These are phyloP conservation scores for Coccomyxa sp. DNA, from an alignment of 139 green algal species.

Conservation along the genomic window DNA sequence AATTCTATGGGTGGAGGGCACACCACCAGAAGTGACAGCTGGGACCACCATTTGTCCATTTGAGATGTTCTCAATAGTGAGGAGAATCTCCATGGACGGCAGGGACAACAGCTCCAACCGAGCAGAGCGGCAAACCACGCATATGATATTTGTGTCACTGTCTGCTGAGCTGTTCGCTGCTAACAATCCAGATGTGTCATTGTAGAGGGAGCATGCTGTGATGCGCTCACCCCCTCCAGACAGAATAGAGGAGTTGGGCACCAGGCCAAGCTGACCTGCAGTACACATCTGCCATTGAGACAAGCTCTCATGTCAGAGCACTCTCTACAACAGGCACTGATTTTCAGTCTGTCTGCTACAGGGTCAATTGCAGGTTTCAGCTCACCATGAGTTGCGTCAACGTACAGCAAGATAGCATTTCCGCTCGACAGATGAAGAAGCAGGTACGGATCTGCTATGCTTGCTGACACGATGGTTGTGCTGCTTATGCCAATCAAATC, in stretches of 20 bases:
- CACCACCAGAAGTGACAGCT: too few species aligned
- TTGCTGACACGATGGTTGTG: constrained; percentile 30
- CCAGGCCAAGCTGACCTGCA: too few species aligned
- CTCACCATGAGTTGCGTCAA: constrained; percentile 10
- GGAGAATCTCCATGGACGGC: background rate
- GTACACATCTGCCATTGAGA: too few species aligned
- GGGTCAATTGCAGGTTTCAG: background rate
- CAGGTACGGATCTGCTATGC: constrained; percentile 58
- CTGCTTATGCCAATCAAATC: constrained; percentile 36
- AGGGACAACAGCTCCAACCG: constrained; percentile 1
- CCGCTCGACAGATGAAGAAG: constrained; percentile 58
- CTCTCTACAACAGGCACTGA: too few species aligned
- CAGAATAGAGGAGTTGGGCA: too few species aligned
- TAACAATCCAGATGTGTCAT: constrained; percentile 52
- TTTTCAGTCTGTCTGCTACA: too few species aligned
- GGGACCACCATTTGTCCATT: too few species aligned
- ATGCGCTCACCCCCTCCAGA: constrained; percentile 6
- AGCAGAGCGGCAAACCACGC: background rate
- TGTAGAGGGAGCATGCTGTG: constrained; percentile 47
- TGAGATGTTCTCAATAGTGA: background rate
- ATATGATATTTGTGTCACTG: background rate
- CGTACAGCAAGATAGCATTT: constrained; percentile 34
- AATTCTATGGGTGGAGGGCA: constrained; percentile 34
- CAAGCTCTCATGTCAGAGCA: too few species aligned
- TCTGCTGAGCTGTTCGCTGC: background rate